phyloP scores from a whole-genome alignment of 768 basidiomycete genomes.

The Kondoa malvinella region DNA sequence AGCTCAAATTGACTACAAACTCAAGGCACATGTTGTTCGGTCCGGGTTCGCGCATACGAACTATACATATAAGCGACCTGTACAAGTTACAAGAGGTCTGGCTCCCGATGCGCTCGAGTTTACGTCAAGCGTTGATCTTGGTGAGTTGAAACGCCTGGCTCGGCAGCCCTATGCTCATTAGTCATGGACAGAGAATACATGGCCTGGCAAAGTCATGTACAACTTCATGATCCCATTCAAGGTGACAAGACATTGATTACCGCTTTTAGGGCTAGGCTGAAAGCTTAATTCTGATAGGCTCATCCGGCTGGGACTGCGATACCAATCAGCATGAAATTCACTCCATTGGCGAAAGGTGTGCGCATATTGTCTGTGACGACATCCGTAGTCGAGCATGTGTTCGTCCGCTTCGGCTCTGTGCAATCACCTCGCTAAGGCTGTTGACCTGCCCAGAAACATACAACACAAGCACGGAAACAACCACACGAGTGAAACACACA shows the following conservation, averaged over 20 bases:
- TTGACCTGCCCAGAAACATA: too few relatives aligned
- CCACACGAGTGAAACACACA: not conserved
- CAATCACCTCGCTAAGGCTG: too few relatives aligned
- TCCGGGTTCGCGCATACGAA: conserved; percentile 51
- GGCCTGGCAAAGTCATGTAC: conserved; percentile 91
- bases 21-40: conserved; percentile 66
- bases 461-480: not conserved
- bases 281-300: conserved; percentile 34
- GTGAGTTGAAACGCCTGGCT: conserved; percentile 3
- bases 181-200: conserved; percentile 61
- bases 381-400: conserved; percentile 46
- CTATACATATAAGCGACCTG: conserved; percentile 45
- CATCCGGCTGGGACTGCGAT: conserved; percentile 80
- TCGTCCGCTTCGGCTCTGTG: not conserved
- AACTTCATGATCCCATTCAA: conserved; percentile 77
- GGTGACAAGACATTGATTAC: conserved; percentile 7
- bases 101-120: conserved; percentile 73
- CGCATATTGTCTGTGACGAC: conserved; percentile 50
- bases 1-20: conserved; percentile 66
- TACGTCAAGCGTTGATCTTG: conserved; percentile 74
- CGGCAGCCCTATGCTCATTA: not conserved
- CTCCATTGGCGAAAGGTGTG: conserved; percentile 69
- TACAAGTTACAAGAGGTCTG: conserved; percentile 57
- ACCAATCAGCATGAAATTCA: conserved; percentile 67
- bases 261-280: not conserved